Conservation (phyloP, 805 yeast species). For the Peterozyma xylosa region DNA sequence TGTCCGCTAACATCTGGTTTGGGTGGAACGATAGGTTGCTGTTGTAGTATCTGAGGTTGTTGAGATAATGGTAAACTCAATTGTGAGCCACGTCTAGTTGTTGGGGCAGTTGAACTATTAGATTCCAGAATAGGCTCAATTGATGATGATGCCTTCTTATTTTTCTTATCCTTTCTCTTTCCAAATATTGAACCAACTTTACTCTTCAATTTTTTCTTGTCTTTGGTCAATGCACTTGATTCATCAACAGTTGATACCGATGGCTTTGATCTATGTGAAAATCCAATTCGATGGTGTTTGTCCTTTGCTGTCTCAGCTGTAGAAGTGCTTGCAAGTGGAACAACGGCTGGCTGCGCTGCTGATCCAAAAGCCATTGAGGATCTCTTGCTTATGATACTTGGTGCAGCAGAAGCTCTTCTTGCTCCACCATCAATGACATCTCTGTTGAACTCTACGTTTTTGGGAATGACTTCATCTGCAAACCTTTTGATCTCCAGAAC, state of each 20-base stretch:
- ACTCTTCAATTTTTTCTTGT: conserved; percentile 44
- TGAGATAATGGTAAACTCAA: conserved; percentile 12
- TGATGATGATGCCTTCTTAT: conserved; percentile 6
- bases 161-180: conserved; percentile 36
- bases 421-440: conserved; percentile 2
- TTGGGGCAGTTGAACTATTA: conserved; percentile 18
- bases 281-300: conserved; percentile 9
- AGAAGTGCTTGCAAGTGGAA: neutral
- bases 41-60: neutral
- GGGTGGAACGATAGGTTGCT: conserved; percentile 4
- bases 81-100: conserved; percentile 1
- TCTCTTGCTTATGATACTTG: conserved; percentile 1
- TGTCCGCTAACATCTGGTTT: neutral
- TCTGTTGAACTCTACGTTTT: conserved; percentile 8
- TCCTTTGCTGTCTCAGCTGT: neutral
- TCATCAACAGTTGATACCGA: conserved; percentile 13
- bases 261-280: conserved; percentile 3
- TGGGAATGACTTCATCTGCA: conserved; percentile 29
- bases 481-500: conserved; percentile 51
- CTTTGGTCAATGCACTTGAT: conserved; percentile 19
- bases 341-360: neutral
- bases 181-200: conserved; percentile 73
- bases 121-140: conserved; percentile 21
- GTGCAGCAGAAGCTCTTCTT: conserved; percentile 7
- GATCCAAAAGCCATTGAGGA: neutral